Evolutionary conservation across 805 yeast species (phyloP), one percentile per base, ranked within the genome.

Genomic region (Geotrichum ghanense): DNA sequence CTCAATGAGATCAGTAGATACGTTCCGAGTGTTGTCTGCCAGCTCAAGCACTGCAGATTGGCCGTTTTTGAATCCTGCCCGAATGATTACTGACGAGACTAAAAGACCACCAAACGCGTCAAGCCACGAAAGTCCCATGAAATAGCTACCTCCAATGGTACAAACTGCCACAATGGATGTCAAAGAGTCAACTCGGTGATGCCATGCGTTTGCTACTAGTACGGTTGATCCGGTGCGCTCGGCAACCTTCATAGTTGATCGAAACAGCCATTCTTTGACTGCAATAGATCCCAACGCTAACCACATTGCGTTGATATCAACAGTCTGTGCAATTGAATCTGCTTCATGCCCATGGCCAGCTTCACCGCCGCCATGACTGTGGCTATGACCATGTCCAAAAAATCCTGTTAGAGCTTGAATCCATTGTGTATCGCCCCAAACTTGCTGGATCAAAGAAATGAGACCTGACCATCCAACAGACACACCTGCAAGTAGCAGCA

Each of bases 121-220:
- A 47, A 92, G 67, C 80, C 96, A 87, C 40, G 79, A 79, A 35
- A 86, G 74, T 51, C 80, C 76, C 51, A 88, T 75, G 50, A 86
- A 69, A 54, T 83, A 81, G 26, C 96, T 95, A 1, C 89, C 80
- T 0, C 94, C 75, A 45, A 92, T 92, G 1, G 97, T 88, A 3
- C 79, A 74, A 20, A 90, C 73, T 0, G 97, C 97, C 6, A 90
- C 97, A 20, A 83, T 71, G 0, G 97, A 86, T 0, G 97, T 94
- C 55, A 92, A 63, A 0, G 95, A 83, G 60, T 92, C 98, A 10
- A 90, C 92, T 52, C 98, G 74, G 61, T 92, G 98, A 63, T 92
- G 98, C 97, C 98, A 92, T 2, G 98, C 98, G 60, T 92, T 92
- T 2, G 98, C 98, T 43, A 86, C 79, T 42, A 92, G 71, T 2